Base-by-base conservation (phyloP, 2,329 filamentous ascomycete genomes). In the Epichloe glyceriae region DNA sequence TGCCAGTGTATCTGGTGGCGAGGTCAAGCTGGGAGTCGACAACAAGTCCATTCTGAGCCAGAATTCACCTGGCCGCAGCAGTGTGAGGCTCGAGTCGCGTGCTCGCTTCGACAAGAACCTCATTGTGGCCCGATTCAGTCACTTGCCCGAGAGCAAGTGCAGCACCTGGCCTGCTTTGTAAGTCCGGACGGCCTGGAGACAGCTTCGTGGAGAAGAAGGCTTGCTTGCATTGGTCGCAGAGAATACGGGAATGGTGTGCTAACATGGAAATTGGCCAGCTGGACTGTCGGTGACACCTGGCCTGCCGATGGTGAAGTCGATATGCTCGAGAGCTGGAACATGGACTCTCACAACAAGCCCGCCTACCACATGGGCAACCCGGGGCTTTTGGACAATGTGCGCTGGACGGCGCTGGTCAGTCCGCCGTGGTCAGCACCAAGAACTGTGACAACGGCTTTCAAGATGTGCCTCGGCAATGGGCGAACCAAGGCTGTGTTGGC, bases 151-250 rank as follows among this genome's bases (percentile, higher is more conserved):
- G 50, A 73, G 75, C 10, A 69, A 73, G 42, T 88, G 85, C 58
- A 85, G 86, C 47, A 73, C 77, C 7, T 89, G 85, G 85, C 85
- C 85, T 4, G 82, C 84, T 67, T 74, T 83, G 73, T 79, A 69
- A 66, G 69, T 30, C 3, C 8, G 7, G 7, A 26, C 26, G 2
- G 22, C 26, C 26, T 10, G 26, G 8, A 10, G 26, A 10, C 26
- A 30, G 11, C 26, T 30, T 11, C 1, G 26, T 30, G 10, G 26
- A 30, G 3, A 2, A 30, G 3, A 30, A 30, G 26, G 26, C 26
- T 30, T 30, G 26, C 26, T 10, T 30, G 8, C 3, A 11, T 10
- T 30, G 26, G 11, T 30, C 11, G 26, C 26, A 4, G 26, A 30
- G 10, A 10, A 30, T 2, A 30, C 4, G 26, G 26, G 26, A 30